phyloP scores from a whole-genome alignment of 1,284 basidiomycete genomes.

The Sporisorium graminicola region DNA sequence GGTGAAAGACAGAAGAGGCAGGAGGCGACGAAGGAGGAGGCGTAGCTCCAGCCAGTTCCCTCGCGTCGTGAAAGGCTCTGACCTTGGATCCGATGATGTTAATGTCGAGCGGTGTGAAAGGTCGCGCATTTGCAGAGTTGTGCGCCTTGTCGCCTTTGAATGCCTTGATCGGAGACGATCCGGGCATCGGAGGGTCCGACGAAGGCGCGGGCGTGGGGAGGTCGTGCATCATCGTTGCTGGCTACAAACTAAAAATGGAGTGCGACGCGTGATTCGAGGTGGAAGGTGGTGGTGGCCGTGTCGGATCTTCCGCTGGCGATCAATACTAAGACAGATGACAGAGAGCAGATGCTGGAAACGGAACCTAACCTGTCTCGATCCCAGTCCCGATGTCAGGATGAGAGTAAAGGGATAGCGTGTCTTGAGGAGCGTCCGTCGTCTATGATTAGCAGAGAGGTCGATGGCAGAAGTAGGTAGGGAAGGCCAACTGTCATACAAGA shows the following conservation, averaged over 20 bases:
- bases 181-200: constrained; percentile 51
- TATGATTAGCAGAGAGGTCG: neutral
- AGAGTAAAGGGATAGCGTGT: neutral
- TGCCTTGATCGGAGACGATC: constrained; percentile 38
- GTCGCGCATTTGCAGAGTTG: constrained; percentile 23
- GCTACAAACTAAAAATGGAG: neutral
- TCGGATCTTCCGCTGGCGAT: neutral
- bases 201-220: constrained; percentile 53
- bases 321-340: neutral
- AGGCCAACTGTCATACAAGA: neutral
- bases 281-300: neutral
- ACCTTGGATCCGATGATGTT: constrained; percentile 30
- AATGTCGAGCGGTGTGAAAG: constrained; percentile 41
- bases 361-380: neutral
- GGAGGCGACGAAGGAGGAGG: constrained; percentile 49
- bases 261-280: neutral
- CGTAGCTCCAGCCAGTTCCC: constrained; percentile 35
- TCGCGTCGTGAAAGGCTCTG: constrained; percentile 35
- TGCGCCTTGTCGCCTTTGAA: constrained; percentile 22
- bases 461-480: neutral
- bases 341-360: neutral
- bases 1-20: constrained; percentile 32
- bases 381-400: neutral
- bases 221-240: constrained; percentile 45
- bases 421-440: neutral